Evolutionary conservation across 805 yeast species (phyloP).

Genomic region (Ogataea neopini): DNA sequence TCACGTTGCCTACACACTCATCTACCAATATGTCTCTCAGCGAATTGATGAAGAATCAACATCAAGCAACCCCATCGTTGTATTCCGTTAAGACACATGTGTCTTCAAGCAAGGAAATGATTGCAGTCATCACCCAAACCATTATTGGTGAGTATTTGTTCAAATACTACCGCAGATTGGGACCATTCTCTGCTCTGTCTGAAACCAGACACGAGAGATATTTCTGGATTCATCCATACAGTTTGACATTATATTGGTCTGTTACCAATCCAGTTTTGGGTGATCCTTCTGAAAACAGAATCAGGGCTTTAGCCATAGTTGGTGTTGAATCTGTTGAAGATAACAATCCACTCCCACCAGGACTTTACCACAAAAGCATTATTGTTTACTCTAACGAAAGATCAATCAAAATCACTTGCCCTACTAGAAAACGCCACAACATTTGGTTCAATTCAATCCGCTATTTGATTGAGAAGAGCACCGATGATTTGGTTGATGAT

Average conservation of each 20-base stretch:
- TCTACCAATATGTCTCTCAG: conserved; percentile 15
- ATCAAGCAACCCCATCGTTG: conserved; percentile 24
- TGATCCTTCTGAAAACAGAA: conserved; percentile 63
- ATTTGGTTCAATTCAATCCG: conserved; percentile 87
- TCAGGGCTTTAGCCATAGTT: conserved; percentile 78
- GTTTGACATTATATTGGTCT: conserved; percentile 89
- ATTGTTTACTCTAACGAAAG: conserved; percentile 65
- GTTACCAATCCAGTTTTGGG: conserved; percentile 72
- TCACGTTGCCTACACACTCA: conserved; percentile 2
- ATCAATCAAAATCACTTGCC: conserved; percentile 78
- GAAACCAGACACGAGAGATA: conserved; percentile 86
- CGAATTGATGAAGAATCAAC: conserved; percentile 19
- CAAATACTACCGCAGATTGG: conserved; percentile 80
- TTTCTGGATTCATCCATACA: conserved; percentile 97
- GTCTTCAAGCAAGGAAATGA: conserved; percentile 70
- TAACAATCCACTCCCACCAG: conserved; percentile 85
- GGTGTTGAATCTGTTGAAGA: conserved; percentile 81
- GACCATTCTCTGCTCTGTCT: conserved; percentile 71
- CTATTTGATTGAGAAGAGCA: conserved; percentile 66
- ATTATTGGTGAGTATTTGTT: conserved; percentile 88
- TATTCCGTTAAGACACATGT: conserved; percentile 56
- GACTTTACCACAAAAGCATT: conserved; percentile 82
- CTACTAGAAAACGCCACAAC: conserved; percentile 83
- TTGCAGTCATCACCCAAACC: conserved; percentile 86
- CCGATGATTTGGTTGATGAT: conserved; percentile 55